Conservation (phyloP, 106 monocot species). For the Amphibolis antarctica region DNA sequence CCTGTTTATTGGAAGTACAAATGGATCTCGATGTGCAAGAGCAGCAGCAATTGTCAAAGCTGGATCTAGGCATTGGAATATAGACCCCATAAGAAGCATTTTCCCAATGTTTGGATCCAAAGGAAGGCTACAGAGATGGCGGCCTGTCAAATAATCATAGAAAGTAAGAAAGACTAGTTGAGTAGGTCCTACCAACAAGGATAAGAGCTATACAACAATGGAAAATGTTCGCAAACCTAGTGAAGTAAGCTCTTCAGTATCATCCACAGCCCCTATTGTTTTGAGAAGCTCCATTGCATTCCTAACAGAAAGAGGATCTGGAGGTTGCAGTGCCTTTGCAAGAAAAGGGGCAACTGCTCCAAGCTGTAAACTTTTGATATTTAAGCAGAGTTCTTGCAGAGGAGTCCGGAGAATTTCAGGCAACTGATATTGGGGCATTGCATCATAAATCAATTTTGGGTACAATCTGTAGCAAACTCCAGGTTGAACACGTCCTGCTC, state of each 20-base stretch:
- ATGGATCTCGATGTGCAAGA: conserved; percentile 87
- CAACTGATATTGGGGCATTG: conserved; percentile 82
- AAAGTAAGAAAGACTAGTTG: background rate
- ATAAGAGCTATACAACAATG: background rate
- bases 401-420: conserved; percentile 98
- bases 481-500: conserved; percentile 93
- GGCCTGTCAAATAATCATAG: conserved; percentile 30
- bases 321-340: conserved; percentile 83
- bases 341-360: conserved; percentile 74
- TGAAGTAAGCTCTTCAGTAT: conserved; percentile 76
- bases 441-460: conserved; percentile 85
- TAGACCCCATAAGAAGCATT: conserved; percentile 88
- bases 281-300: conserved; percentile 95
- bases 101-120: conserved; percentile 97
- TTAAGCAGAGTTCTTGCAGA: conserved; percentile 87
- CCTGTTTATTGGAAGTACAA: conserved; percentile 85
- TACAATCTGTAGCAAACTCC: conserved; percentile 87
- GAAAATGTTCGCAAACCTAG: conserved; percentile 36
- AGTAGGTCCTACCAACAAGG: background rate
- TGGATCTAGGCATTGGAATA: conserved; percentile 93
- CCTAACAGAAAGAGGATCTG: conserved; percentile 77
- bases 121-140: conserved; percentile 73
- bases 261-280: conserved; percentile 86
- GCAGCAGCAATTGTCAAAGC: conserved; percentile 92
- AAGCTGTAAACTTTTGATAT: conserved; percentile 84